Evolutionary conservation across 257 asterid species (phyloP).

Genomic region (Apocynum venetum): DNA sequence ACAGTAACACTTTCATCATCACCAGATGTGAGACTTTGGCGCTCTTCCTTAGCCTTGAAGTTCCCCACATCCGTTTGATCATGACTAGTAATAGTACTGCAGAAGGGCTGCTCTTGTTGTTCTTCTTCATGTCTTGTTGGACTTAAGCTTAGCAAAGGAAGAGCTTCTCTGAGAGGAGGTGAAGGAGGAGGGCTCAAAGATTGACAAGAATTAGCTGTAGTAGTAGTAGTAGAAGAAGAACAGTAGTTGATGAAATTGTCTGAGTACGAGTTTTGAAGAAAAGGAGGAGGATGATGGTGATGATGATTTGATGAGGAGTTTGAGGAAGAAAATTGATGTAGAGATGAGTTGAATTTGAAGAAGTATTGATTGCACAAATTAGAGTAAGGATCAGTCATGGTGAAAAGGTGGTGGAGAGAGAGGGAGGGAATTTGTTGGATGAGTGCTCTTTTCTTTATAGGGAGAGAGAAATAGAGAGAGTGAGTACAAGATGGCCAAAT

Average conservation of each 20-base stretch:
- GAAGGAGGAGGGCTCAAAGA: slow-evolving; percentile 16
- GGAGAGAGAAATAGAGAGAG: slow-evolving; percentile 10
- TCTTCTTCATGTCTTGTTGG: slow-evolving; percentile 16
- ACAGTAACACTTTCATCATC: slow-evolving; percentile 49
- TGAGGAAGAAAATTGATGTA: slow-evolving; percentile 3
- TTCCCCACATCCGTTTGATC: too few species aligned
- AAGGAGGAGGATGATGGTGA: slow-evolving; percentile 1
- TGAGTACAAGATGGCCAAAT: slow-evolving; percentile 16
- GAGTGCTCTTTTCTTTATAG: neutral
- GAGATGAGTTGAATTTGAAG: slow-evolving; percentile 19
- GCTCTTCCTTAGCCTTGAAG: slow-evolving; percentile 6
- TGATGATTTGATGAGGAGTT: slow-evolving; percentile 10
- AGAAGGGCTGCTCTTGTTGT: slow-evolving; percentile 19
- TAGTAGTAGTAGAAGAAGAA: too few species aligned
- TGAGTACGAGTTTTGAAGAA: slow-evolving; percentile 14
- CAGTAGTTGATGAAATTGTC: neutral
- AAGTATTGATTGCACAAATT: slow-evolving; percentile 21
- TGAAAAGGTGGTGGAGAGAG: neutral
- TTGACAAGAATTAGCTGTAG: neutral
- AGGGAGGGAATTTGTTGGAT: neutral
- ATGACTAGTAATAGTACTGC: neutral
- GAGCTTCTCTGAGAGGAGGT: slow-evolving; percentile 38
- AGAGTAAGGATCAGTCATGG: slow-evolving; percentile 30
- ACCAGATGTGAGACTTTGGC: slow-evolving; percentile 10
- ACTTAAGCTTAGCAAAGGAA: slow-evolving; percentile 31